Evolutionary conservation across 2,329 filamentous ascomycete genomes (phyloP).

Genomic region (Xylariaceae sp.): DNA sequence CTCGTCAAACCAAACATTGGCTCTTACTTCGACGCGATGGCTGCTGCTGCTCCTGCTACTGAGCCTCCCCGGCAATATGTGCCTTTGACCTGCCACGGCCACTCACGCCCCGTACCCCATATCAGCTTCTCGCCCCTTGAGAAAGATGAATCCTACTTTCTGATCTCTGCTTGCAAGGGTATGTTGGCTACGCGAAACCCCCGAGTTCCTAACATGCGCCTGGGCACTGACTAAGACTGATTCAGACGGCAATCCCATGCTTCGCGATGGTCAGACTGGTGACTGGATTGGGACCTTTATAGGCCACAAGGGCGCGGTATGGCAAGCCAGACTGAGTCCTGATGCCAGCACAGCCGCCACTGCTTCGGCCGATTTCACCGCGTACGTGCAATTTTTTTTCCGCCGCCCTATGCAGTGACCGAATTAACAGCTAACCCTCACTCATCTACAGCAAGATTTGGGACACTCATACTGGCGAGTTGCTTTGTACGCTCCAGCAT

Average conservation of each 20-base stretch:
- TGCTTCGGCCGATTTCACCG: conserved; percentile 92
- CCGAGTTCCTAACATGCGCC: not conserved
- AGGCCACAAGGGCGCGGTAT: conserved; percentile 96
- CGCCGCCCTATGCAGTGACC: not conserved
- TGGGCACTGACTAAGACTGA: conserved; percentile 7
- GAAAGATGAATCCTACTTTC: conserved; percentile 80
- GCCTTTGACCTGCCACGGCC: conserved; percentile 88
- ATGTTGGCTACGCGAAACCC: conserved; percentile 5
- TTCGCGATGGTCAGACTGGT: conserved; percentile 90
- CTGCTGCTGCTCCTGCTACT: conserved; percentile 13
- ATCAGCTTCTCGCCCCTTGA: conserved; percentile 82
- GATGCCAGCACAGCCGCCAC: conserved; percentile 88
- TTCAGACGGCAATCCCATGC: conserved; percentile 94
- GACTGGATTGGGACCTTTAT: conserved; percentile 99
- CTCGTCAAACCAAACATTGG: not conserved
- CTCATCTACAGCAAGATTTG: conserved; percentile 72
- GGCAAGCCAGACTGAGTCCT: conserved; percentile 86
- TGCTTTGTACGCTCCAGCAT: conserved; percentile 81
- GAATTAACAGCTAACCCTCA: no score
- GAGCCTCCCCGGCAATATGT: conserved; percentile 57
- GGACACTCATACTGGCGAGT: conserved; percentile 93
- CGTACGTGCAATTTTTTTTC: conserved; percentile 51
- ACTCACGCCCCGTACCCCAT: conserved; percentile 88
- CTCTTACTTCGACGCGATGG: conserved; percentile 19
- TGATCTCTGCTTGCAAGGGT: conserved; percentile 93